phyloP scores from a whole-genome alignment of 257 asterid genomes.

The Plantago elongata region DNA sequence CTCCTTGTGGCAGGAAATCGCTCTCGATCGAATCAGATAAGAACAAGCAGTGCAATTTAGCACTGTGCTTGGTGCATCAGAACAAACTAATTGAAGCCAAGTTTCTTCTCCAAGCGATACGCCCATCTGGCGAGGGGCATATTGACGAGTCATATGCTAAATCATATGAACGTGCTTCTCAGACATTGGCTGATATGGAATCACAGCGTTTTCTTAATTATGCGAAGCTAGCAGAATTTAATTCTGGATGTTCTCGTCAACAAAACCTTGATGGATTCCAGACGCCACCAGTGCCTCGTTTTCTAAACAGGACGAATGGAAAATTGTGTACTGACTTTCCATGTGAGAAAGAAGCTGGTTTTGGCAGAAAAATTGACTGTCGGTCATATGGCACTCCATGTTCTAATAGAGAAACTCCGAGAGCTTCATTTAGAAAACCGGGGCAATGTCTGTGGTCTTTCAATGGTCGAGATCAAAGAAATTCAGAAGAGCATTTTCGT shows the following conservation, averaged over 20 bases:
- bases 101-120: conserved; percentile 65
- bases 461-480: conserved; percentile 13
- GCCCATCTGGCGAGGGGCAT: conserved; percentile 31
- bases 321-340: neutral
- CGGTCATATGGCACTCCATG: conserved; percentile 14
- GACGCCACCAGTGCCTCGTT: conserved; percentile 8
- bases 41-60: conserved; percentile 90
- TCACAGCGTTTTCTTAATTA: conserved; percentile 19
- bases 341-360: conserved; percentile 1
- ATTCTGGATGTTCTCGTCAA: conserved; percentile 1
- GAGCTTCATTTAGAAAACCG: conserved; percentile 32
- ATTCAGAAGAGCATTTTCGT: conserved; percentile 16
- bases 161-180: conserved; percentile 52
- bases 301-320: conserved; percentile 1
- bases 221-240: conserved; percentile 14
- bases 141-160: conserved; percentile 58
- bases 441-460: conserved; percentile 16
- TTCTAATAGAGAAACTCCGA: conserved; percentile 16
- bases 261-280: neutral
- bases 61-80: conserved; percentile 77
- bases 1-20: conserved; percentile 61
- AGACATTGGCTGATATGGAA: conserved; percentile 39
- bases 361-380: conserved; percentile 4
- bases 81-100: conserved; percentile 72
- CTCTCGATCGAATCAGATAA: conserved; percentile 68